Base-by-base conservation (phyloP, 2,329 filamentous ascomycete genomes). In the Cytospora schulzeri region DNA sequence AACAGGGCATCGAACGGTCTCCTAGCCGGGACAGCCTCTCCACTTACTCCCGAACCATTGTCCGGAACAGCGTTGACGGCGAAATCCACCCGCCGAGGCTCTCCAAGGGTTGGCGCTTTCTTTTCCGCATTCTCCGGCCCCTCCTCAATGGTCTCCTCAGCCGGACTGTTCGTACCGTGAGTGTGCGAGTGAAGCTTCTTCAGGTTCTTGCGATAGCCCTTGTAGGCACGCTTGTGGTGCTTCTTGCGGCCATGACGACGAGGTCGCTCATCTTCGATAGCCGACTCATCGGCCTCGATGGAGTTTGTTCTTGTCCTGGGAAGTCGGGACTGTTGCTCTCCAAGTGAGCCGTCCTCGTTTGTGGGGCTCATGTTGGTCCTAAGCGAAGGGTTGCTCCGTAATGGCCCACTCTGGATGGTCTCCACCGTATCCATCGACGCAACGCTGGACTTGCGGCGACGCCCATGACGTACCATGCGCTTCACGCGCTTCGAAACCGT, bases 401-500 rank as follows among this genome's bases (percentile, higher is more conserved):
- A 68, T 4, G 66, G 68, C 22, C 67, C 70, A 8, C 67, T 70
- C 2, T 76, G 68, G 26, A 66, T 70, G 9, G 68, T 70, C 4
- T 76, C 73, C 19, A 72, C 70, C 2, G 82, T 86, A 17, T 91
- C 89, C 66, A 85, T 85, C 28, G 88, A 93, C 71, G 87, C 87
- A 38, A 84, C 81, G 69, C 89, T 94, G 0, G 90, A 93, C 81
- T 94, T 96, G 76, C 91, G 88, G 68, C 86, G 88, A 71, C 86
- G 86, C 60, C 88, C 83, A 55, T 84, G 82, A 65, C 88, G 89
- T 70, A 96, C 88, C 28, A 90, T 91, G 69, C 90, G 84, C 76
- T 88, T 92, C 75, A 96, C 86, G 63, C 87, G 87, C 72, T 90
- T 91, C 2, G 89, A 87, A 17, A 92, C 91, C 1, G 89, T 92